Conservation (phyloP, 192 early-diverging fungal genomes). For the Coemansia pectinata region DNA sequence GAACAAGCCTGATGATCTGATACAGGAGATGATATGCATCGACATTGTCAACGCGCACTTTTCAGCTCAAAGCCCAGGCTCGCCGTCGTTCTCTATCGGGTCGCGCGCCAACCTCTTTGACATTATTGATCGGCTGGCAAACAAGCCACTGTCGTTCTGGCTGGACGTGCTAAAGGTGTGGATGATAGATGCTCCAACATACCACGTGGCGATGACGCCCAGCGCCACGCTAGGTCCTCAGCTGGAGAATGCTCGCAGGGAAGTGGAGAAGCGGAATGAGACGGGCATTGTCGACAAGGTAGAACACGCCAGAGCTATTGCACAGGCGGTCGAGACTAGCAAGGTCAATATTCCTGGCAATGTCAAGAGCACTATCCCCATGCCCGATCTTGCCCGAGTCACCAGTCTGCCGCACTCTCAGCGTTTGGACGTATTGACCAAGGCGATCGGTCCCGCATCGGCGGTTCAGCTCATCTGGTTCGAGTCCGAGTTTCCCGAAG, state of each 20-base stretch:
- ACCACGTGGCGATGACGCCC: constrained; percentile 35
- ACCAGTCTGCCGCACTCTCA: constrained; percentile 17
- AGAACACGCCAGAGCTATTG: constrained; percentile 56
- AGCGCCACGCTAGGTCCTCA: constrained; percentile 16
- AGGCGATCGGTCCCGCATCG: constrained; percentile 49
- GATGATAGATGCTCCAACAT: constrained; percentile 28
- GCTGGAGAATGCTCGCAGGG: constrained; percentile 33
- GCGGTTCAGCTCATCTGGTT: constrained; percentile 63
- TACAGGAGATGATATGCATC: constrained; percentile 19
- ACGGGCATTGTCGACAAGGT: constrained; percentile 24
- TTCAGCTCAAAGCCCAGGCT: constrained; percentile 5
- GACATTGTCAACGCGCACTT: constrained; percentile 51
- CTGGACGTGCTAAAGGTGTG: constrained; percentile 40
- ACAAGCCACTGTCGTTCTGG: constrained; percentile 35
- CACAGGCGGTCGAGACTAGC: constrained; percentile 25
- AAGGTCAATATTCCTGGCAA: constrained; percentile 53
- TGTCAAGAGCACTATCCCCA: constrained; percentile 59
- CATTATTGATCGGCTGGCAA: constrained; percentile 23
- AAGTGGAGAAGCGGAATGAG: constrained; percentile 23
- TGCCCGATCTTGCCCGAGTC: constrained; percentile 26
- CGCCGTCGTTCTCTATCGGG: constrained; percentile 14
- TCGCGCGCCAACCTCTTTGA: constrained; percentile 33
- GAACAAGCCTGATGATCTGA: constrained; percentile 22
- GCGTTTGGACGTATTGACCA: constrained; percentile 1
- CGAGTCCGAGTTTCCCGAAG: constrained; percentile 66